phyloP scores from a whole-genome alignment of 768 basidiomycete genomes.

The Gloeostereum incarnatum region DNA sequence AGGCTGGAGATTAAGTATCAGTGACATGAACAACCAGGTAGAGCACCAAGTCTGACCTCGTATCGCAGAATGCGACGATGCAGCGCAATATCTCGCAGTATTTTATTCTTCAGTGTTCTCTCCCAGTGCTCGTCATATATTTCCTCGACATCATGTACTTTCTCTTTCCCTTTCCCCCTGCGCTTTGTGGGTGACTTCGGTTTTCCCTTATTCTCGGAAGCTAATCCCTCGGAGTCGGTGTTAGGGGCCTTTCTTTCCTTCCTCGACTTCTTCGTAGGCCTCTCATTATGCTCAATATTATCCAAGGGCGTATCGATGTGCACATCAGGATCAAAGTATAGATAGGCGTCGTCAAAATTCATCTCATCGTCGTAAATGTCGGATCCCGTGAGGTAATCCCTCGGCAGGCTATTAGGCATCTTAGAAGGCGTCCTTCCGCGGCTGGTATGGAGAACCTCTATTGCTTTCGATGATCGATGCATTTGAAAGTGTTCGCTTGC shows the following conservation, averaged over 20 bases:
- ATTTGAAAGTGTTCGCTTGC: slow-evolving; percentile 17
- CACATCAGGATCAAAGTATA: slow-evolving; percentile 26
- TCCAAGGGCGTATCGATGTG: too few relatives aligned
- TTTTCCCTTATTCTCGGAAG: not conserved
- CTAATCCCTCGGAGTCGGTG: not conserved
- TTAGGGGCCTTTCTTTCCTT: not conserved
- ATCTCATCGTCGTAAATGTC: slow-evolving; percentile 2
- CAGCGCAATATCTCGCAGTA: slow-evolving; percentile 35
- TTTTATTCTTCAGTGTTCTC: slow-evolving; percentile 26
- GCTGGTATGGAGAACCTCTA: slow-evolving; percentile 5
- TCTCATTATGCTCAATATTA: slow-evolving; percentile 1
- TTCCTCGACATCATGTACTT: slow-evolving; percentile 6
- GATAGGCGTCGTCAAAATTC: slow-evolving; percentile 18
- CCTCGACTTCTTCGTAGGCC: not conserved
- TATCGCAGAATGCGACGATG: slow-evolving; percentile 54
- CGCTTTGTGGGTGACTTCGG: not conserved
- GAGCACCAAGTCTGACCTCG: slow-evolving; percentile 33
- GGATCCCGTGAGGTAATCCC: too few relatives aligned
- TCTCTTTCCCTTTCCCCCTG: slow-evolving; percentile 7
- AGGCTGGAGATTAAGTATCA: too few relatives aligned
- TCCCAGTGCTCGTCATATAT: slow-evolving; percentile 33
- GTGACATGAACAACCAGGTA: not conserved
- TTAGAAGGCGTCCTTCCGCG: not conserved
- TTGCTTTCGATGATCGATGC: slow-evolving; percentile 10
- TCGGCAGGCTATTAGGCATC: too few relatives aligned